Percentiles rank a stretch among this genome's conserved stretches.
Evolutionary conservation across 2,329 filamentous ascomycete species (phyloP).

Genomic region (Penicillium hordei): DNA sequence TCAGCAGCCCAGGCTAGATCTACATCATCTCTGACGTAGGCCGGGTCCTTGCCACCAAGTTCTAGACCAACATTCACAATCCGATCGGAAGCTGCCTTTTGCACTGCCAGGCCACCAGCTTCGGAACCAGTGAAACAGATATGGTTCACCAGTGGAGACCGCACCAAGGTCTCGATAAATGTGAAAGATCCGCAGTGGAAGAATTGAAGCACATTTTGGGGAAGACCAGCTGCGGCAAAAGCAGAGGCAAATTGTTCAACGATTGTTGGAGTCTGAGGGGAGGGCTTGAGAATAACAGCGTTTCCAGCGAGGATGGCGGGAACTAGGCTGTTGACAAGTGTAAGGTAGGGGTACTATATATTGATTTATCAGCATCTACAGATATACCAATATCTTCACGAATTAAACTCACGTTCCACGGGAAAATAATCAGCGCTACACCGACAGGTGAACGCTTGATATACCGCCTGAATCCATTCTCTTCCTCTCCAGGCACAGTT

Average conservation of each 20-base stretch:
- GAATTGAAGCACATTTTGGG: conserved; percentile 80
- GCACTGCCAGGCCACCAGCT: conserved; percentile 79
- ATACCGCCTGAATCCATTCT: conserved; percentile 86
- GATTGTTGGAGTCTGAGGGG: conserved; percentile 89
- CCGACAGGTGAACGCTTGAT: conserved; percentile 87
- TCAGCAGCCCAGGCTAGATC: conserved; percentile 88
- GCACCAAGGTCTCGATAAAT: conserved; percentile 75
- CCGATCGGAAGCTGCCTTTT: conserved; percentile 78
- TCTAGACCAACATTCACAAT: conserved; percentile 85
- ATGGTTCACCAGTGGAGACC: conserved; percentile 71
- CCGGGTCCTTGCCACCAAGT: conserved; percentile 91
- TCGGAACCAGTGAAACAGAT: conserved; percentile 96
- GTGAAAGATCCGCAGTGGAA: conserved; percentile 82
- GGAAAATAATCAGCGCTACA: conserved; percentile 84
- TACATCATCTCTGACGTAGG: conserved; percentile 82
- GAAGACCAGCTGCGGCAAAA: conserved; percentile 78
- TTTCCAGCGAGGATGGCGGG: conserved; percentile 90
- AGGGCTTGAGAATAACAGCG: conserved; percentile 89
- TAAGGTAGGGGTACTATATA: conserved; percentile 89
- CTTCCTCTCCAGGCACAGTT: conserved; percentile 70
- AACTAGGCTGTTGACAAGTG: conserved; percentile 86
- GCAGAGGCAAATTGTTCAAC: conserved; percentile 77
- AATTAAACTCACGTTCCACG: conserved; percentile 78
- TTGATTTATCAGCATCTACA: not conserved
- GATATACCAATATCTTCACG: not conserved